Base-by-base conservation (phyloP, 1,284 basidiomycete genomes). In the Cystobasidium slooffiae region DNA sequence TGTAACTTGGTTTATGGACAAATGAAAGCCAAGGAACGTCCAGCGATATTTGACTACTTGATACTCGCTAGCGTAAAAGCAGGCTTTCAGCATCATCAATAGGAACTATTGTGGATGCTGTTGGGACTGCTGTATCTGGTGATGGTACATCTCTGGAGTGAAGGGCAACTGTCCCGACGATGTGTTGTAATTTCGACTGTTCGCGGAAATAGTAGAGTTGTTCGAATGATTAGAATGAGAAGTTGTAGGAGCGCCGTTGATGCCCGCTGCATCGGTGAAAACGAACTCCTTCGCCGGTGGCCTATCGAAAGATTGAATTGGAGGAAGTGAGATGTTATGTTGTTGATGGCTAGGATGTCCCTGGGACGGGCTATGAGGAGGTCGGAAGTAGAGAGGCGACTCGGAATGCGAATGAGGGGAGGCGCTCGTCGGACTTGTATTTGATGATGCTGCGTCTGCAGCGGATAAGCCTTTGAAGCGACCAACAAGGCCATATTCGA, bases 391-490 rank as follows among this genome's bases (percentile, higher is more conserved):
- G 44, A 47, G 55, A 2, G 64, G 49, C 31, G 68, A 46, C 22
- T 49, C 46, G 43, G 68, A 51, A 56, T 55, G 68, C 44, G 61
- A 59, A 62, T 70, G 55, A 6, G 53, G 49, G 16, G 55, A 63
- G 24, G 37, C 58, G 41, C 61, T 51, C 46, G 56, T 52, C n/a
- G 69, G 56, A 52, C 46, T 44, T 16, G 61, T 64, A 41, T 20
- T 51, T 44, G 69, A 72, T 31, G 49, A 53, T 22, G 67, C 47
- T 37, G 37, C 63, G 18, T 76, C 87, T 9, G 88, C 87, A 58
- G 91, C 91, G 47, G 86, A 89, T 22, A 87, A 86, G 66, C 80
- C 81, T 52, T 76, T 72, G 75, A 76, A 76, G 9, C 62, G 56
- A 7, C 65, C 72, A 16, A 70, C 72, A 20, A 75, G 61, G 24